Evolutionary conservation across 1,139 yeast species (phyloP).

Genomic region (Suhomyces chickasaworum): DNA sequence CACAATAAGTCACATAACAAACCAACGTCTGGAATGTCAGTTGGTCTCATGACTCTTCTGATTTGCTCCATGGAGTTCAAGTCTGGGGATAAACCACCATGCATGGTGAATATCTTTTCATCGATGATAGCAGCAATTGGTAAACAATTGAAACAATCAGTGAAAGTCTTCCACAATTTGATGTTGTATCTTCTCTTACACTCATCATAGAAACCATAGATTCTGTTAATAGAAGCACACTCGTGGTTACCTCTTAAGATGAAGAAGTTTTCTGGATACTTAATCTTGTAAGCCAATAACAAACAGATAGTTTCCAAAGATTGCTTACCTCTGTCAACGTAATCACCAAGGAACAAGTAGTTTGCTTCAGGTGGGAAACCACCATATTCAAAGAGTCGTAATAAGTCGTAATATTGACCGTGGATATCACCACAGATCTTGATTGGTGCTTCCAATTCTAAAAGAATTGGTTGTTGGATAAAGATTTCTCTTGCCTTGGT

Average conservation of each 20-base stretch:
- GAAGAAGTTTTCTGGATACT: slow-evolving; percentile 96
- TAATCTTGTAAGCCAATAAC: slow-evolving; percentile 90
- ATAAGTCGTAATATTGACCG: slow-evolving; percentile 94
- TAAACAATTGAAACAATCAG: slow-evolving; percentile 96
- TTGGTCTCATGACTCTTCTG: slow-evolving; percentile 97
- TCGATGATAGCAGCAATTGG: slow-evolving; percentile 98
- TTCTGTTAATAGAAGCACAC: slow-evolving; percentile 95
- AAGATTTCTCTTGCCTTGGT: slow-evolving; percentile 97
- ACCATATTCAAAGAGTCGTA: slow-evolving; percentile 94
- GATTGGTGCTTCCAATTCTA: slow-evolving; percentile 96
- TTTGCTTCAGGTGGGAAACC: slow-evolving; percentile 99
- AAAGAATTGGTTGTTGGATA: slow-evolving; percentile 93
- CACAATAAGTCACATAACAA: slow-evolving; percentile 92
- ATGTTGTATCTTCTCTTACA: slow-evolving; percentile 96
- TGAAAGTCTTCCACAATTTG: slow-evolving; percentile 96
- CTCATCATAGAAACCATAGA: slow-evolving; percentile 96
- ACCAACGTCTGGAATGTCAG: slow-evolving; percentile 97
- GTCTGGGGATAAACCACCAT: slow-evolving; percentile 97
- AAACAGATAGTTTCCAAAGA: slow-evolving; percentile 92
- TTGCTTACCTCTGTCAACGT: slow-evolving; percentile 98
- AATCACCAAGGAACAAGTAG: slow-evolving; percentile 92
- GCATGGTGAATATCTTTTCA: slow-evolving; percentile 97
- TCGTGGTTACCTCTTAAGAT: slow-evolving; percentile 96
- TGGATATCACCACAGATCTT: slow-evolving; percentile 96
- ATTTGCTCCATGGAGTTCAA: slow-evolving; percentile 97